These are phyloP conservation scores for Nicotiana attenuata DNA, from an alignment of 257 asterid genomes.

Conservation along the genomic window DNA sequence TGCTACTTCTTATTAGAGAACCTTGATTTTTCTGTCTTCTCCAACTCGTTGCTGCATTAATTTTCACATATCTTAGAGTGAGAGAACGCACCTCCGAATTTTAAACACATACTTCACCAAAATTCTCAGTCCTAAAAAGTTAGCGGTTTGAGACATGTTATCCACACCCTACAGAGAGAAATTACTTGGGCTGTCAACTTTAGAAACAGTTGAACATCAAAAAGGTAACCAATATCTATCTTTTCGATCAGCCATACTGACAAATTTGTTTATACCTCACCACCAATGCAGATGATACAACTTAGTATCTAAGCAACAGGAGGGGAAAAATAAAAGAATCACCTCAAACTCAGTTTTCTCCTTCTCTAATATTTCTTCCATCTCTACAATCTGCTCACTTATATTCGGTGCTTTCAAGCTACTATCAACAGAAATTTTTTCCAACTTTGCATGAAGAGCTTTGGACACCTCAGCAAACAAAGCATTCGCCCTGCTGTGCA, in stretches of 20 bases:
- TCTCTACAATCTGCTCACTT: constrained; percentile 40
- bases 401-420: constrained; percentile 32
- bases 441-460: constrained; percentile 44
- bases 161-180: neutral
- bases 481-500: constrained; percentile 36
- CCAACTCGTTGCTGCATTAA: neutral
- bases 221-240: neutral
- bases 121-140: neutral
- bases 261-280: neutral
- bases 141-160: neutral
- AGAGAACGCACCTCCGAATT: neutral
- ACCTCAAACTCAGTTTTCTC: constrained; percentile 77
- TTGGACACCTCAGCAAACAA: constrained; percentile 55
- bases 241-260: neutral
- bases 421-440: constrained; percentile 24
- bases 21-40: neutral
- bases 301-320: neutral
- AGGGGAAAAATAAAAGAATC: constrained; percentile 3
- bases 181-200: neutral
- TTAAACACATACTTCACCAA: neutral
- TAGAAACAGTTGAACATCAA: neutral
- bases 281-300: neutral
- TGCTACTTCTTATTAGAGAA: neutral
- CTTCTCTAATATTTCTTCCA: constrained; percentile 48
- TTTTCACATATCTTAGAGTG: neutral